Base-by-base conservation (phyloP, 768 basidiomycete species). In the Agaricus bisporus region DNA sequence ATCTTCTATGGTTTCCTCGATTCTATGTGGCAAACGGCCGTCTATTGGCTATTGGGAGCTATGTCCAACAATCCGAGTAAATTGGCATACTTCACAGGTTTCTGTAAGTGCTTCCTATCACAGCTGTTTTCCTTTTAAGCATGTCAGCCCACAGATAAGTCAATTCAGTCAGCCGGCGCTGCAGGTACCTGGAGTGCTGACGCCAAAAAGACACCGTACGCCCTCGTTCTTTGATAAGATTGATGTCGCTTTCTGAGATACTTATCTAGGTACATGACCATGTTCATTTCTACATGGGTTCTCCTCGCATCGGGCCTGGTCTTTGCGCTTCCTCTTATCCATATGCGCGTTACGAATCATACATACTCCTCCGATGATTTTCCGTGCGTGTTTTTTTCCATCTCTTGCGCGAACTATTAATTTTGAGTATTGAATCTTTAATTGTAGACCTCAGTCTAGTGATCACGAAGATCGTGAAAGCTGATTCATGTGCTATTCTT, bases 11-110 rank as follows among this genome's bases (percentile, higher is more conserved):
- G 88, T 20, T 63, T 91, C 7, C 74, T 90, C 54, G 90, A 91
- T 58, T 74, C 89, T 3, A 85, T 88, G 82, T 91, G 88, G 86
- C 90, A 91, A 64, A 91, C 86, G 0, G 81, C 81, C 1, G 82
- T 83, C 9, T 89, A 89, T 64, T 88, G 86, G 86, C 71, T 87
- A 59, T 83, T 88, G 79, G 89, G 89, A 38, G 84, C 86, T 10
- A 87, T 92, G 83, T 87, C 86, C 25, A 90, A 91, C 59, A 81
- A 90, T 65, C 81, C 86, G 5, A 78, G 75, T 2, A 89, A 88
- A 64, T 78, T 91, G 17, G 88, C 88, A 0, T 77, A 88, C 62
- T 85, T 91, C 60, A 74, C 83, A 14, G 90, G 90, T 32, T 88
- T 91, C 62, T 91, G 88, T 90, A 63, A 59, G 85, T 76, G 9